These are phyloP conservation scores for Turnera subulata DNA, from an alignment of 345 rosid species.

Conservation along the genomic window DNA sequence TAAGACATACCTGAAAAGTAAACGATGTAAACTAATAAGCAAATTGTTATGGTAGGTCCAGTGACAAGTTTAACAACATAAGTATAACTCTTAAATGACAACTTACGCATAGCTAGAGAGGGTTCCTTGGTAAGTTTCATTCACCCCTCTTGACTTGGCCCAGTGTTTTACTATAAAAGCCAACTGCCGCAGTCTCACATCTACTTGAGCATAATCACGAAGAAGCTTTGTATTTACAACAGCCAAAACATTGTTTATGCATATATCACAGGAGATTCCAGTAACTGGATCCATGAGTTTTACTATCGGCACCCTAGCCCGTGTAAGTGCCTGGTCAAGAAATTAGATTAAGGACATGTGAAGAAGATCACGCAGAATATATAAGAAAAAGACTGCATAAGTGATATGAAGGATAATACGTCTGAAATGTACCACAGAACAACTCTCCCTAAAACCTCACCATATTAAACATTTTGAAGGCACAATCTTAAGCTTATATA, in stretches of 20 bases:
- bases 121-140: slow-evolving; percentile 95
- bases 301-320: slow-evolving; percentile 96
- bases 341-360: slow-evolving; percentile 9
- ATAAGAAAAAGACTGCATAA: no score
- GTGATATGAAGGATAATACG: no score
- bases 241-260: slow-evolving; percentile 90
- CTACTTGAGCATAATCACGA: slow-evolving; percentile 72
- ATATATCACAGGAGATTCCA: slow-evolving; percentile 92
- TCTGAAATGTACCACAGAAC: no score
- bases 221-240: slow-evolving; percentile 97
- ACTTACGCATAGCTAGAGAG: slow-evolving; percentile 99
- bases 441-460: no score
- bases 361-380: not conserved
- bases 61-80: slow-evolving; percentile 9
- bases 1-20: slow-evolving; percentile 72
- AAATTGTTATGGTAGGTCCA: not conserved
- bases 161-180: slow-evolving; percentile 93
- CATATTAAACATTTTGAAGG: no score
- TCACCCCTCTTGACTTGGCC: slow-evolving; percentile 95
- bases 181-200: slow-evolving; percentile 75
- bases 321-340: slow-evolving; percentile 63
- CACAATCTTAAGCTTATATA: no score
- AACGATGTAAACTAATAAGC: not conserved
- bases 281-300: slow-evolving; percentile 96
- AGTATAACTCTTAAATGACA: slow-evolving; percentile 5